Evolutionary conservation across 305 asterid species (phyloP).

Genomic region (Withania somnifera): DNA sequence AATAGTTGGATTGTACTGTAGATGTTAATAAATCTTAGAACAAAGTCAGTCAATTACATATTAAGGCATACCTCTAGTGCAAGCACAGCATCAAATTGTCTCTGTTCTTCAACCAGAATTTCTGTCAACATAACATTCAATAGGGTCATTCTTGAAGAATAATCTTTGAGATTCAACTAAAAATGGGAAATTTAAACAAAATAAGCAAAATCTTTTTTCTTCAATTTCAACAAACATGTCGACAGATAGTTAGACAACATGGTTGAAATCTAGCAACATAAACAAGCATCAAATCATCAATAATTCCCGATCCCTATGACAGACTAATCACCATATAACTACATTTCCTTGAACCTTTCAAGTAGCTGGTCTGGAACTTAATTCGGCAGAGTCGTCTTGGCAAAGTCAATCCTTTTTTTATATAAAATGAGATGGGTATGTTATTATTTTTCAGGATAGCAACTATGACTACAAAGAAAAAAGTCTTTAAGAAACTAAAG

Average conservation of each 20-base stretch:
- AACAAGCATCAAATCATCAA: not conserved
- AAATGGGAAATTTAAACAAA: slow-evolving; percentile 1
- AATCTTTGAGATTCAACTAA: slow-evolving; percentile 13
- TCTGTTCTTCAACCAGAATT: slow-evolving; percentile 74
- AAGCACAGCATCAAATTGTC: slow-evolving; percentile 75
- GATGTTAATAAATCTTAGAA: not conserved
- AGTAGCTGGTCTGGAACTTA: not conserved
- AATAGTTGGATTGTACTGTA: not conserved
- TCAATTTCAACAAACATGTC: not conserved
- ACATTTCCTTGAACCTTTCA: not conserved
- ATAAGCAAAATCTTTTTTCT: not conserved
- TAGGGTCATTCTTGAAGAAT: slow-evolving; percentile 20
- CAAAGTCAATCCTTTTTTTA: not conserved
- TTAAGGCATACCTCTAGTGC: slow-evolving; percentile 61
- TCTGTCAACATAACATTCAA: slow-evolving; percentile 44
- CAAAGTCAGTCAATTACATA: not conserved
- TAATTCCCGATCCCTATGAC: not conserved
- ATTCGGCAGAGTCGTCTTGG: not conserved
- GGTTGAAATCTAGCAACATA: not conserved
- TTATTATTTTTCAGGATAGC: not conserved
- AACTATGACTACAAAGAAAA: not conserved
- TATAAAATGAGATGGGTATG: not conserved
- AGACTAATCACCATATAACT: not conserved
- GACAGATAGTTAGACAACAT: not conserved
- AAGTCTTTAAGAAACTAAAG: not conserved